Evolutionary conservation across 2,329 filamentous ascomycete genomes (phyloP).

Genomic region (Colletotrichum theobromicola): DNA sequence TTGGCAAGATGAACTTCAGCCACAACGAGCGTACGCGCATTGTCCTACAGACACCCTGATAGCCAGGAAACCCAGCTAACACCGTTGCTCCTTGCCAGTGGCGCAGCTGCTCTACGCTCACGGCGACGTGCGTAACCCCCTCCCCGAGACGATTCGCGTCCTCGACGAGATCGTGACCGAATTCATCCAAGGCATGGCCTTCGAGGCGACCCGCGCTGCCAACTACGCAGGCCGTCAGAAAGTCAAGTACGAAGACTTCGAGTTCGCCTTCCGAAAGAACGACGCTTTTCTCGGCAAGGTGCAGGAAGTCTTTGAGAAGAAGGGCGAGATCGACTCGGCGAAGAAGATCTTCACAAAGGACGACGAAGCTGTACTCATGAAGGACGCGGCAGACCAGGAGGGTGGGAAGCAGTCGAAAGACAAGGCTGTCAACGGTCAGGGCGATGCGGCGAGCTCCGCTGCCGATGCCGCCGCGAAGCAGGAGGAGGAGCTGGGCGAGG

Average conservation of each 20-base stretch:
- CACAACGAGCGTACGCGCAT: slow-evolving; percentile 68
- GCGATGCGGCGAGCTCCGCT: slow-evolving; percentile 24
- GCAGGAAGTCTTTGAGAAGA: slow-evolving; percentile 86
- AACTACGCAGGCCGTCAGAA: slow-evolving; percentile 90
- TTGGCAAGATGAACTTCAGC: slow-evolving; percentile 82
- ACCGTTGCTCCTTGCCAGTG: slow-evolving; percentile 51
- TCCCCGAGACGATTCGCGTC: slow-evolving; percentile 83
- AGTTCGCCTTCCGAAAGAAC: slow-evolving; percentile 89
- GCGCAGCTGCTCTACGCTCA: slow-evolving; percentile 78
- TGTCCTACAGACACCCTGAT: neutral
- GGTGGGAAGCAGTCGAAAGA: slow-evolving; percentile 37
- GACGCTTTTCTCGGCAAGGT: slow-evolving; percentile 87
- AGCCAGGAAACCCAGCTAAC: neutral
- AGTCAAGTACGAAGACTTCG: slow-evolving; percentile 98
- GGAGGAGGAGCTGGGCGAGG: slow-evolving; percentile 59
- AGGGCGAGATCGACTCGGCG: slow-evolving; percentile 83
- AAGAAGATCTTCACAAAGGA: slow-evolving; percentile 77
- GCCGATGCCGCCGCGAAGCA: slow-evolving; percentile 36
- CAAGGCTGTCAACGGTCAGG: slow-evolving; percentile 28
- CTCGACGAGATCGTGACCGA: slow-evolving; percentile 97
- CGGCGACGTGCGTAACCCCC: slow-evolving; percentile 78
- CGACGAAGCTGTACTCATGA: slow-evolving; percentile 65
- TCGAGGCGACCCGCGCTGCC: slow-evolving; percentile 85
- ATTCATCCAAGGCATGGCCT: slow-evolving; percentile 93
- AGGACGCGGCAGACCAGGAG: slow-evolving; percentile 52